Base-by-base conservation (phyloP, 495 filamentous ascomycete genomes). In the Penicillium robsamsonii region DNA sequence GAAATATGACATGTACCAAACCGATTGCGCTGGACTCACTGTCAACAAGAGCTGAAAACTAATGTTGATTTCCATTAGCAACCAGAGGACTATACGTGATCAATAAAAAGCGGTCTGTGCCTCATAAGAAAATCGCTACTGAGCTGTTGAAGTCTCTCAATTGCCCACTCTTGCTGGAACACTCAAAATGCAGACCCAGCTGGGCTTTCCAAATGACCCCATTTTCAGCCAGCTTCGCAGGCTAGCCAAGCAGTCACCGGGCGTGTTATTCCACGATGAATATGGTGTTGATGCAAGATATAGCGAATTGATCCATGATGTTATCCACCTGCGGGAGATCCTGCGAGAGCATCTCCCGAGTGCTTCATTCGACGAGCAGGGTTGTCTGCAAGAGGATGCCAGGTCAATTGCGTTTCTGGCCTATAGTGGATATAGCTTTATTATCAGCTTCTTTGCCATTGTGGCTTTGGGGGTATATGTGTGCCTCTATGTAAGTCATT, bases 381-480 rank as follows among this genome's bases (percentile, higher is more conserved):
- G 40, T 42, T 42, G 40, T 42, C 40, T 46, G 51, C 25, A 15
- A 54, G 42, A 46, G 42, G 51, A 18, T 37, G 40, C 40, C 40
- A 42, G 40, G 31, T 31, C 30, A 18, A 24, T 54, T 17, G 51
- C 51, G 17, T 45, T 17, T 37, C 43, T 54, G 7, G 27, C 42
- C 30, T 29, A 35, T 24, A 54, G 51, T 18, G 51, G 51, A 54
- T 54, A 54, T 54, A 35, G 44, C 42, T 54, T 54, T 46, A 27
- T 54, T 27, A 42, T 54, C 17, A 42, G 24, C 43, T 54, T 54
- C 51, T 54, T 54, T 54, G 51, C 51, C 40, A 54, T 54, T 33
- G 42, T 42, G 25, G 51, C 51, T 27, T 42, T 54, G 27, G 51
- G 51, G 51, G 51, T 27, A 54, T 17, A 35, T 54, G 51, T 54